Evolutionary conservation across 345 rosid genomes (phyloP).

Genomic region (Eutrema heterophyllum): DNA sequence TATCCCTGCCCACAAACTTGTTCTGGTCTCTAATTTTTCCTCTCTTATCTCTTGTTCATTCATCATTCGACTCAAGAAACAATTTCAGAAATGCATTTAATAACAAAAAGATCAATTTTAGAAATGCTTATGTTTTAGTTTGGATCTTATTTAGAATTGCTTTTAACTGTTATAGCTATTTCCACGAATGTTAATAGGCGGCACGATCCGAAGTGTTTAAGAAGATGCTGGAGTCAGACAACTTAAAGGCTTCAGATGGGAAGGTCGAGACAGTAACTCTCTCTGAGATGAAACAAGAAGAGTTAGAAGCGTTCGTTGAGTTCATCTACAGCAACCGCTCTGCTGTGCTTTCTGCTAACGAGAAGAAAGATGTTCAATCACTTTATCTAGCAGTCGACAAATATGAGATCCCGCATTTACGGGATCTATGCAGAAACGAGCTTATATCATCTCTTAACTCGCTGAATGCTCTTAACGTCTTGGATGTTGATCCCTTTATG

Average conservation of each 20-base stretch:
- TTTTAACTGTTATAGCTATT: not conserved
- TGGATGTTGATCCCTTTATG: no score
- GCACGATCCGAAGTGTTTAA: constrained; percentile 15
- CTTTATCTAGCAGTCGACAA: not conserved
- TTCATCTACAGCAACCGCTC: not conserved
- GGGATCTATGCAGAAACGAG: constrained; percentile 1
- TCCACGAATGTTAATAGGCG: not conserved
- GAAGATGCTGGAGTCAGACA: constrained; percentile 16
- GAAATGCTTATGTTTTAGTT: not conserved
- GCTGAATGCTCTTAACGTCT: not conserved
- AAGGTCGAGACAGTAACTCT: not conserved
- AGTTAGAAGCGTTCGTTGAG: constrained; percentile 2
- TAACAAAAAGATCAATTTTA: not conserved
- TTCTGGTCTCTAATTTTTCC: not conserved
- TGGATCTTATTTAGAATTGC: not conserved
- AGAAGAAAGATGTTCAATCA: not conserved
- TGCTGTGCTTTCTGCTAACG: not conserved
- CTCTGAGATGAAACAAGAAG: not conserved
- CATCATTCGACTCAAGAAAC: not conserved
- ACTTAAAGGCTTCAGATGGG: not conserved
- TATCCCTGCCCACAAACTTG: constrained; percentile 7
- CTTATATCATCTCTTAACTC: not conserved
- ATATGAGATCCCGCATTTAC: constrained; percentile 1
- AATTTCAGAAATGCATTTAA: no score
- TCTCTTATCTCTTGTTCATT: not conserved